Evolutionary conservation across 371 early-diverging fungal genomes (phyloP), one percentile per base, ranked within the genome.

Genomic region (Rhizomucor miehei): DNA sequence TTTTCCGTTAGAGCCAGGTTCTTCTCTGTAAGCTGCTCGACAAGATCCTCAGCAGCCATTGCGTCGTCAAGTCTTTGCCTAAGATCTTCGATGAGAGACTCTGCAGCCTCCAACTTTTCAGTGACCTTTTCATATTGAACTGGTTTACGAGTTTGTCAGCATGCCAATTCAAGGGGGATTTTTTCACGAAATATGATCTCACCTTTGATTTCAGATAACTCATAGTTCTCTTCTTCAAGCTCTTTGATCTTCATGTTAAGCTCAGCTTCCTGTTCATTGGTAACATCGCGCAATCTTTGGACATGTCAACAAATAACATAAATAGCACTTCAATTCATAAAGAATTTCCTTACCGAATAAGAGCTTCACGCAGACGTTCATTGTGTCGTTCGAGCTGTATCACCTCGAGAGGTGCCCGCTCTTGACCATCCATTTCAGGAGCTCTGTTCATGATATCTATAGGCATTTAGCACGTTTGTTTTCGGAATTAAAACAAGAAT

Each of bases 301-400:
- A 29, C 16, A 14, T 1, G 38, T 10, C 38, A 38, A 14, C 9
- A 38, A 38, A 38, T 10, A 10, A 9, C 38, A 38, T 38, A 9
- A 38, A 14, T 14, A 9, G 10, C 38, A 38, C 19, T 45, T 37
- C 36, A 10, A 6, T 35, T n/a, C n/a, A n/a, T n/a, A n/a, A n/a
- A n/a, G n/a, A n/a, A n/a, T n/a, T 29, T 29, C 29, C 60, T 50
- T 79, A 81, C 77, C 81, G 78, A 47, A 88, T 62, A 13, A 97
- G 79, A 4, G 97, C 97, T 24, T 92, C 93, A 56, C 88, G 88
- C 43, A 95, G 70, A 48, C 95, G 79, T 43, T 91, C 93, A 59
- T 90, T 95, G 59, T 95, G 94, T 49, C 79, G 69, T 62, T 89
- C 82, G 20, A 93, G 67, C 62, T 93, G 86, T 12, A 81, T 62